Evolutionary conservation across 2,329 filamentous ascomycete genomes (phyloP).

Genomic region (Immersiporthe knoxdaviesiana): DNA sequence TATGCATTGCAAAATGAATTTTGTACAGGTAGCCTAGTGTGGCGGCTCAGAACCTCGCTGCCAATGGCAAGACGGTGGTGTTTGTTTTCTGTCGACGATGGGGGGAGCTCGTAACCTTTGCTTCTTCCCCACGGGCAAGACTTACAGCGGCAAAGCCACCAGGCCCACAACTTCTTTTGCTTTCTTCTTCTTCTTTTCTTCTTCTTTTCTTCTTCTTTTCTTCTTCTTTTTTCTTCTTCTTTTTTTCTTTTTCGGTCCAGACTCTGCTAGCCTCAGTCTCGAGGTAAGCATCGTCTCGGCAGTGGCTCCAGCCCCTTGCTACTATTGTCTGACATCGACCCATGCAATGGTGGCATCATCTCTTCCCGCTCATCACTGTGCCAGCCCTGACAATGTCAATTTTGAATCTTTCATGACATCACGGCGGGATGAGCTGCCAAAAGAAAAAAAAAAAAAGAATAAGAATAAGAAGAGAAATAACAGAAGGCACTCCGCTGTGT

Average conservation of each 20-base stretch:
- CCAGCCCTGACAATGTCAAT: neutral
- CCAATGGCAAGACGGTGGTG: neutral
- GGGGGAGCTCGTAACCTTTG: neutral
- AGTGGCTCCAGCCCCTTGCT: neutral
- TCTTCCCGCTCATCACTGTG: neutral
- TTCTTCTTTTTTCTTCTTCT: neutral
- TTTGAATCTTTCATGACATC: neutral
- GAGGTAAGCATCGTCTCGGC: neutral
- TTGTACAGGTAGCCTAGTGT: neutral
- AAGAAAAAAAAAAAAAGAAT: neutral
- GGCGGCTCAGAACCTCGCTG: too few species aligned
- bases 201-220: neutral
- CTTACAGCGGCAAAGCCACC: neutral
- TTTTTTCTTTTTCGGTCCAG: neutral
- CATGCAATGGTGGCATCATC: slow-evolving; percentile 2
- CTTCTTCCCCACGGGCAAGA: neutral
- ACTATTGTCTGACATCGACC: neutral
- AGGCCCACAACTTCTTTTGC: too few species aligned
- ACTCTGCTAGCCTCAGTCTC: neutral
- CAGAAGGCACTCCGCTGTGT: neutral
- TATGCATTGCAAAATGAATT: neutral
- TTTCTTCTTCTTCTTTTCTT: too few species aligned
- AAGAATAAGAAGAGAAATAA: too few species aligned
- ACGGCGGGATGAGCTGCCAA: neutral
- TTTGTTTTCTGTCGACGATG: too few species aligned